Evolutionary conservation across 345 rosid genomes (phyloP), one percentile per base, ranked within the genome.

Genomic region (Dimocarpus longan): DNA sequence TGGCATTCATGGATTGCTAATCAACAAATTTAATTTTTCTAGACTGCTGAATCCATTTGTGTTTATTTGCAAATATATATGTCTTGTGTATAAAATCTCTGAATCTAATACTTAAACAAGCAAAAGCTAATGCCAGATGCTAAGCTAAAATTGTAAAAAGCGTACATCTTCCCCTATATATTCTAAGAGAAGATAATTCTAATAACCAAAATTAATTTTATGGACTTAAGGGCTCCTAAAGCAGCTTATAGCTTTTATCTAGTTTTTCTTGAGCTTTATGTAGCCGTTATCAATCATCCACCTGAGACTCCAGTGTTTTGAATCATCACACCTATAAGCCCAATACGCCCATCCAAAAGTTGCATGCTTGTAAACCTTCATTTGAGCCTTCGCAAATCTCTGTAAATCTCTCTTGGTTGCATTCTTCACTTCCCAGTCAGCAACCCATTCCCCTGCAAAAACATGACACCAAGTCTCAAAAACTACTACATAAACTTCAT

Each of bases 311-410:
- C 88, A 82, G 10, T 80, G 71, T 15, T 60, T 26, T 4, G 3
- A 9, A 15, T 42, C 44, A 59, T 50, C 44, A 50, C 83, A 79
- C 59, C 68, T 80, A 6, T 80, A 82, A n/a, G 86, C 63, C 87
- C 88, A 86, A 54, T 82, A 86, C 0, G 75, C 86, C 88, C 86
- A 83, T 19, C 88, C 88, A 57, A 83, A 85, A 6, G 84, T 81
- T 5, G 88, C 86, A 3, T 63, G 62, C 43, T 86, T 83, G 54
- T 76, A 81, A 7, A 81, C 82, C 66, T 81, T 66, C 9, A 73
- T 8, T 68, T 83, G 83, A 18, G 83, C 86, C 37, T 74, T 26
- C 0, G 71, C 75, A 74, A 68, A 86, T 24, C 65, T 79, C 70
- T 81, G 74, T 67, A 79, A 79, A 46, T 86, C 86, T 39, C 71